These are phyloP conservation scores for Candida qinlingensis DNA, from an alignment of 805 yeast genomes.

Conservation along the genomic window DNA sequence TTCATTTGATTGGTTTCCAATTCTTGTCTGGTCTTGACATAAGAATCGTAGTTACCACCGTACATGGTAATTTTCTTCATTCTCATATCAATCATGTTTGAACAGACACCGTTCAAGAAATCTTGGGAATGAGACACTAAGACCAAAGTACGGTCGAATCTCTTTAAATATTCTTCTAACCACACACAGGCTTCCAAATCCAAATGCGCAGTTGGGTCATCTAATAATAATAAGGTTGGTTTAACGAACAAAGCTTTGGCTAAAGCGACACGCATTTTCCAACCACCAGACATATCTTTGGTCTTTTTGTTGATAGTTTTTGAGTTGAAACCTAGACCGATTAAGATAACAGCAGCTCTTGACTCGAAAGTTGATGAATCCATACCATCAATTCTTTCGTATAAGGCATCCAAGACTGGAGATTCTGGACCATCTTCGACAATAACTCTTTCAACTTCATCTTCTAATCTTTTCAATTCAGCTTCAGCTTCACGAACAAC, in stretches of 20 bases:
- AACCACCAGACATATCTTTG: slow-evolving; percentile 99
- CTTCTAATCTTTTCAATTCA: slow-evolving; percentile 88
- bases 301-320: slow-evolving; percentile 87
- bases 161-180: slow-evolving; percentile 96
- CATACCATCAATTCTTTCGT: slow-evolving; percentile 93
- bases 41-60: slow-evolving; percentile 99
- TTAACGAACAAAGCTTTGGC: slow-evolving; percentile 97
- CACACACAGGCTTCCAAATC: slow-evolving; percentile 99
- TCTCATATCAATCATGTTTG: slow-evolving; percentile 98
- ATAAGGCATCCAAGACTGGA: slow-evolving; percentile 75
- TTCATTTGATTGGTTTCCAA: slow-evolving; percentile 97
- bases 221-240: slow-evolving; percentile 90
- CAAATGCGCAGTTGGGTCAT: slow-evolving; percentile 99
- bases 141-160: slow-evolving; percentile 89
- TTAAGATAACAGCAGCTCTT: slow-evolving; percentile 91
- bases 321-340: slow-evolving; percentile 94
- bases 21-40: slow-evolving; percentile 90
- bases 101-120: slow-evolving; percentile 98
- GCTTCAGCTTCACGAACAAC: slow-evolving; percentile 95
- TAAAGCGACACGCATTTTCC: slow-evolving; percentile 99
- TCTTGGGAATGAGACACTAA: slow-evolving; percentile 98
- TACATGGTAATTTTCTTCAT: slow-evolving; percentile 63
- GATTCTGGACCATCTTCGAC: slow-evolving; percentile 94
- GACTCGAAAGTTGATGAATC: slow-evolving; percentile 95
- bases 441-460: slow-evolving; percentile 81